phyloP scores from a whole-genome alignment of 2,329 filamentous ascomycete genomes.

The Pseudopyricularia javanii region DNA sequence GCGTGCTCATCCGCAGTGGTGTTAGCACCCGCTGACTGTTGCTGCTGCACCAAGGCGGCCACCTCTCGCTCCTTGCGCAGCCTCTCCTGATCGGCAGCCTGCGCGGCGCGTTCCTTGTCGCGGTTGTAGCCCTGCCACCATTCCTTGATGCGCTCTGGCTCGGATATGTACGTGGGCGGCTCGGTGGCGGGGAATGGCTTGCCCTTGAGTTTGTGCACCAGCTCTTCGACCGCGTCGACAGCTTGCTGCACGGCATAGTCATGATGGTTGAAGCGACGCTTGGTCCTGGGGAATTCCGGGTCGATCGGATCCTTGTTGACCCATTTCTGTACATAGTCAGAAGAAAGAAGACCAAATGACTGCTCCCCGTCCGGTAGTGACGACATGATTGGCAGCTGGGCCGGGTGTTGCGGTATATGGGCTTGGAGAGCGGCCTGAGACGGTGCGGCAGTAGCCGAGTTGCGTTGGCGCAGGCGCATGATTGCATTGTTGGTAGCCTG shows the following conservation, averaged over 20 bases:
- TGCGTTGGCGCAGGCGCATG: not conserved
- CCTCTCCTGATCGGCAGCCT: constrained; percentile 12
- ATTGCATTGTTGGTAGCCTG: constrained; percentile 11
- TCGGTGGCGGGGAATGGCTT: constrained; percentile 36
- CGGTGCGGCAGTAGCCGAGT: not conserved
- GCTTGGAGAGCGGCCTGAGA: not conserved
- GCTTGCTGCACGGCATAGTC: constrained; percentile 30
- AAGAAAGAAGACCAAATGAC: constrained; percentile 28
- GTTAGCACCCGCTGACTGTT: constrained; percentile 5
- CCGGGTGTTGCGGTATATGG: not conserved
- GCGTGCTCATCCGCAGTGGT: constrained; percentile 14
- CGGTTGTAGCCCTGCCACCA: constrained; percentile 37
- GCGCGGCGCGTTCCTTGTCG: constrained; percentile 14
- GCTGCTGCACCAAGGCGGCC: constrained; percentile 8
- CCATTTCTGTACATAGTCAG: constrained; percentile 30
- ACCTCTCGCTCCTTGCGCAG: constrained; percentile 24
- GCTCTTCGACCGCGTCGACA: constrained; percentile 27
- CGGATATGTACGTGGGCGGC: constrained; percentile 39
- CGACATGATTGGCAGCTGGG: constrained; percentile 3
- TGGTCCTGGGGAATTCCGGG: constrained; percentile 16
- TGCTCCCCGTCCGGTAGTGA: constrained; percentile 25
- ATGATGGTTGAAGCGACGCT: constrained; percentile 23
- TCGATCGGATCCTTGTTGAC: constrained; percentile 26
- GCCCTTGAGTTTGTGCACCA: constrained; percentile 27
- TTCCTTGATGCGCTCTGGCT: constrained; percentile 32